Percentiles rank a stretch among this genome's conserved stretches.
phyloP scores from a whole-genome alignment of 192 early-diverging fungal genomes.

The Linnemannia zychae region DNA sequence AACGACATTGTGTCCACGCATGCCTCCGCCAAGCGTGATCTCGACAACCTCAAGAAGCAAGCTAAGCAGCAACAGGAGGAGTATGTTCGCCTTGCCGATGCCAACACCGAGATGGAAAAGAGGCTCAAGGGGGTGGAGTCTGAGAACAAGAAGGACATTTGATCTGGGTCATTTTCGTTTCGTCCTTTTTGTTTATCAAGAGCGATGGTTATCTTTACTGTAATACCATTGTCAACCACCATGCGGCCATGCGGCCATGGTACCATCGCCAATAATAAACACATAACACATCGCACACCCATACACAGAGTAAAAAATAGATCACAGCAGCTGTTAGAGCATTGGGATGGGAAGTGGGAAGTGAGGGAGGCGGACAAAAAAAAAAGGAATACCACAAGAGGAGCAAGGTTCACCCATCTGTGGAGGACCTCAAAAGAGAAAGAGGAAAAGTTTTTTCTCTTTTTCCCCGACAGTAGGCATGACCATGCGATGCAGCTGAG shows the following conservation, averaged over 20 bases:
- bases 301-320: not conserved
- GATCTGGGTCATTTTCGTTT: not conserved
- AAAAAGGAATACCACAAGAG: not conserved
- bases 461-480: not conserved
- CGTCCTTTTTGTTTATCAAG: not conserved
- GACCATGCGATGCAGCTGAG: constrained; percentile 10
- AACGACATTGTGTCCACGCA: constrained; percentile 39
- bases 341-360: constrained; percentile 1
- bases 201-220: not conserved
- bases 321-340: not conserved
- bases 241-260: not conserved
- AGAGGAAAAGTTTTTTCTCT: not conserved
- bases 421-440: not conserved
- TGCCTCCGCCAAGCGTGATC: constrained; percentile 36
- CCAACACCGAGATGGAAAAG: constrained; percentile 53
- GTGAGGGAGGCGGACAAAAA: not conserved
- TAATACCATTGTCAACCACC: no score
- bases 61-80: constrained; percentile 57
- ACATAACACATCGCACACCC: not conserved
- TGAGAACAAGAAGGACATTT: constrained; percentile 55
- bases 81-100: constrained; percentile 58
- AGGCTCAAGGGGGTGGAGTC: constrained; percentile 20
- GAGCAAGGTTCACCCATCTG: constrained; percentile 7
- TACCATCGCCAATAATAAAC: not conserved
- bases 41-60: constrained; percentile 64